A percentile compares a stretch with the other conserved stretches of the same genome.
phyloP scores from a whole-genome alignment of 768 basidiomycete genomes.

The Agrocybe praecox region DNA sequence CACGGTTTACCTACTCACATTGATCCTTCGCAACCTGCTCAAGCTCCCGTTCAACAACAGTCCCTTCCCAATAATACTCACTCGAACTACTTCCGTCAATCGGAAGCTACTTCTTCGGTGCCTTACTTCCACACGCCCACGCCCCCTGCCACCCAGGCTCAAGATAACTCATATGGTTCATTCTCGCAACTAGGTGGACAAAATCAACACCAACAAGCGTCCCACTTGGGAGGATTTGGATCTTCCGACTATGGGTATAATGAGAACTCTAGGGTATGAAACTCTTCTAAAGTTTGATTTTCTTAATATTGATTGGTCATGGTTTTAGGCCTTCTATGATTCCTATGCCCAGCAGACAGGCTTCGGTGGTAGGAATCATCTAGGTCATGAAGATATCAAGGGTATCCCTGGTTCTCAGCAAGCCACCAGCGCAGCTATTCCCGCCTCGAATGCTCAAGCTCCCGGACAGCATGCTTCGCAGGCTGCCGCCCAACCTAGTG shows the following conservation, averaged over 20 bases:
- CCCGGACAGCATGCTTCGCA: constrained; percentile 61
- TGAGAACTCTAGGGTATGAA: constrained; percentile 53
- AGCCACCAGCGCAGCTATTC: constrained; percentile 45
- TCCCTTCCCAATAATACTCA: constrained; percentile 43
- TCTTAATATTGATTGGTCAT: constrained; percentile 18
- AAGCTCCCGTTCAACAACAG: constrained; percentile 41
- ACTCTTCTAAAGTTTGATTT: constrained; percentile 21
- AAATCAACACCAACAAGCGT: constrained; percentile 62
- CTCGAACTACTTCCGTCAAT: constrained; percentile 71
- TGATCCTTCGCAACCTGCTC: constrained; percentile 54
- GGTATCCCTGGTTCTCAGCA: constrained; percentile 64
- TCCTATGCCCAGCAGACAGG: constrained; percentile 64
- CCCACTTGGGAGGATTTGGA: constrained; percentile 57
- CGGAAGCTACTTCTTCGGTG: constrained; percentile 44
- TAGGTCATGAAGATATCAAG: constrained; percentile 80
- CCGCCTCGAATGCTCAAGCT: constrained; percentile 54
- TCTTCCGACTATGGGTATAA: constrained; percentile 69
- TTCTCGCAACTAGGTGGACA: constrained; percentile 67
- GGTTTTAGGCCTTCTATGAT: constrained; percentile 71
- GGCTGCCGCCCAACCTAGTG: constrained; percentile 53
- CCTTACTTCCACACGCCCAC: constrained; percentile 83
- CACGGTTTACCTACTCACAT: constrained; percentile 69
- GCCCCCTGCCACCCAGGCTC: constrained; percentile 66
- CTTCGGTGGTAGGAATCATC: constrained; percentile 65
- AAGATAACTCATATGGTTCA: constrained; percentile 63